These are phyloP conservation scores for Nelumbo lutea DNA, from an alignment of 164 flowering plant genomes.

Conservation along the genomic window DNA sequence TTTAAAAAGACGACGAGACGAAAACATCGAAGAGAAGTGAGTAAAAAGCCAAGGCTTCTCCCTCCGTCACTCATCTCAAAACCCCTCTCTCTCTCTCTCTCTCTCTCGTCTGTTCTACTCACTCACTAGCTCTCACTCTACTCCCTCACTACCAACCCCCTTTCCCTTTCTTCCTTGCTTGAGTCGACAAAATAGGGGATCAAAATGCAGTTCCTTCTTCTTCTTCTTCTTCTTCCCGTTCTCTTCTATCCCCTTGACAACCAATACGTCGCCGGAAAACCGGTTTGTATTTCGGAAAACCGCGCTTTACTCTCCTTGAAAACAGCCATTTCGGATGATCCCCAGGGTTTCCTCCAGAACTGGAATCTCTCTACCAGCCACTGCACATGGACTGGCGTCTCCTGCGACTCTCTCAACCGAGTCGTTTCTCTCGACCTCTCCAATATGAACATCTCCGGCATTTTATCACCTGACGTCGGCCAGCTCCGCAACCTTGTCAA, in stretches of 20 bases:
- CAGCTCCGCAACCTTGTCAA: conserved; percentile 42
- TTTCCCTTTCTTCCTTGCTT: not conserved
- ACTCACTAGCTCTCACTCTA: conserved; percentile 8
- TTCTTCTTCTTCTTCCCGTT: conserved; percentile 12
- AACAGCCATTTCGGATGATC: conserved; percentile 57
- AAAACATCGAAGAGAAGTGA: no score
- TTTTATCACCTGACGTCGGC: conserved; percentile 49
- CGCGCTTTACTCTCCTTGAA: conserved; percentile 58
- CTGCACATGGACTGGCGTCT: conserved; percentile 66
- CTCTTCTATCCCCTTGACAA: conserved; percentile 16
- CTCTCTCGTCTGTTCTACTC: conserved; percentile 10
- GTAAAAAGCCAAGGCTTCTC: no score
- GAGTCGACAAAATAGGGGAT: not conserved
- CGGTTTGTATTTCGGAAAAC: conserved; percentile 40
- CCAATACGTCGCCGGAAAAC: conserved; percentile 19
- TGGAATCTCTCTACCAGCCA: conserved; percentile 57
- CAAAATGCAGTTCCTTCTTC: conserved; percentile 20
- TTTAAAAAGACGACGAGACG: no score
- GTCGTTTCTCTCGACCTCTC: conserved; percentile 66
- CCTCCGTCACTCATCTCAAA: no score
- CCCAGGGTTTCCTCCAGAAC: conserved; percentile 31
- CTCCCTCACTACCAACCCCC: conserved; percentile 13
- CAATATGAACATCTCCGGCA: conserved; percentile 54
- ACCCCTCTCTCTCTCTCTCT: not conserved
- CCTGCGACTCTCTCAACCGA: conserved; percentile 52